Conservation (phyloP, 2,329 filamentous ascomycete genomes). For the Dothidotthia symphoricarpi region DNA sequence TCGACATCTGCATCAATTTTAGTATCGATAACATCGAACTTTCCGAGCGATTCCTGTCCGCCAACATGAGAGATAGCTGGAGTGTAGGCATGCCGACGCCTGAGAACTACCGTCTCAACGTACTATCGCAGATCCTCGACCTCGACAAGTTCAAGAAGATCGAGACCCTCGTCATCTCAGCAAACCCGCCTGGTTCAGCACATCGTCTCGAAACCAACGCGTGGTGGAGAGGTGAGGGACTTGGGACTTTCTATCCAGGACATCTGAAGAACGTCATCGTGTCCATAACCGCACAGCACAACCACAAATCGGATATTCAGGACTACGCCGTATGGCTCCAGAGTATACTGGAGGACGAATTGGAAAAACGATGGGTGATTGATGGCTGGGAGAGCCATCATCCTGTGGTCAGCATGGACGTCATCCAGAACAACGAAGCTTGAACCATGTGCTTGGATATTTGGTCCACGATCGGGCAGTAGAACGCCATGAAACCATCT, state of each 20-base stretch:
- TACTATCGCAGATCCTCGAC: not conserved
- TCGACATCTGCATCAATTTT: constrained; percentile 2
- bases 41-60: not conserved
- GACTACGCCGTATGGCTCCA: too few species aligned
- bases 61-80: not conserved
- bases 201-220: constrained; percentile 1
- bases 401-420: too few species aligned
- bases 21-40: not conserved
- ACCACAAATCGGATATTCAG: too few species aligned
- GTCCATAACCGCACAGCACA: too few species aligned
- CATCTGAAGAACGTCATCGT: not conserved
- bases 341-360: too few species aligned
- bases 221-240: constrained; percentile 7
- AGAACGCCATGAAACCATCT: too few species aligned
- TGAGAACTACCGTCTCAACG: constrained; percentile 1
- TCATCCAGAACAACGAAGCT: too few species aligned
- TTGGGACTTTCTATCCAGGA: constrained; percentile 3
- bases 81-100: not conserved
- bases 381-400: too few species aligned
- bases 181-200: not conserved
- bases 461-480: too few species aligned
- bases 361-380: too few species aligned
- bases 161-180: not conserved
- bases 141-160: not conserved
- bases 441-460: too few species aligned